phyloP scores from a whole-genome alignment of 768 basidiomycete species.

The Hypsizygus marmoreus region DNA sequence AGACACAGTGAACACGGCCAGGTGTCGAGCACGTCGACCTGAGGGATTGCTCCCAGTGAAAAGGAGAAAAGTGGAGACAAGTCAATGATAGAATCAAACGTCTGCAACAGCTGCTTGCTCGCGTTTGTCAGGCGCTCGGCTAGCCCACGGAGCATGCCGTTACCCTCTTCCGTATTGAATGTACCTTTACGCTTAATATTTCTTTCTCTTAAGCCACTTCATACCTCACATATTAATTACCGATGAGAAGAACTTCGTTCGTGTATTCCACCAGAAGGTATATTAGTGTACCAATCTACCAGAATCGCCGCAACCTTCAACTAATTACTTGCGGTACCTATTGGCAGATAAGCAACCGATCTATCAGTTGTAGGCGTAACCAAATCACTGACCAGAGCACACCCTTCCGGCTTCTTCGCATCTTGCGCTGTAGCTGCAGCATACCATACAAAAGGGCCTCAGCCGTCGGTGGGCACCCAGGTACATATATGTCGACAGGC shows the following conservation, averaged over 20 bases:
- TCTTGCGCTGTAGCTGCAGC: constrained; percentile 96
- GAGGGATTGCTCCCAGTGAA: constrained; percentile 1
- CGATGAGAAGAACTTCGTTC: too few relatives aligned
- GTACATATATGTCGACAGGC: constrained; percentile 97
- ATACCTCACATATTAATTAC: too few relatives aligned
- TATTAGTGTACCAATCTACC: not conserved
- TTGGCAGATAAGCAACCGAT: constrained; percentile 4
- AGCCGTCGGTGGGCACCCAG: constrained; percentile 93
- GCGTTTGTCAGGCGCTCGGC: constrained; percentile 18
- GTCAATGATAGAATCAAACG: not conserved
- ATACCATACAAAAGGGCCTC: constrained; percentile 96
- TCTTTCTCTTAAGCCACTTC: too few relatives aligned
- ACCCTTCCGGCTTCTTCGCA: constrained; percentile 84
- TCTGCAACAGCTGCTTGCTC: constrained; percentile 5
- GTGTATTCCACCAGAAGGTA: not conserved
- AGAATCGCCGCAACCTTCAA: too few relatives aligned
- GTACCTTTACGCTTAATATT: too few relatives aligned
- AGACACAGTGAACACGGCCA: not conserved
- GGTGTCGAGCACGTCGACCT: not conserved
- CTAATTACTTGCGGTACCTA: constrained; percentile 59
- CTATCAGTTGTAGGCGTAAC: not conserved
- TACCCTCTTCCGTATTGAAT: too few relatives aligned
- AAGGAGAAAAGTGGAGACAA: constrained; percentile 10
- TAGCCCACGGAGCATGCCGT: constrained; percentile 16
- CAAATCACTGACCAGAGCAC: constrained; percentile 78